Base-by-base conservation (phyloP, 2,329 filamentous ascomycete species). In the Elsinoe fawcettii region DNA sequence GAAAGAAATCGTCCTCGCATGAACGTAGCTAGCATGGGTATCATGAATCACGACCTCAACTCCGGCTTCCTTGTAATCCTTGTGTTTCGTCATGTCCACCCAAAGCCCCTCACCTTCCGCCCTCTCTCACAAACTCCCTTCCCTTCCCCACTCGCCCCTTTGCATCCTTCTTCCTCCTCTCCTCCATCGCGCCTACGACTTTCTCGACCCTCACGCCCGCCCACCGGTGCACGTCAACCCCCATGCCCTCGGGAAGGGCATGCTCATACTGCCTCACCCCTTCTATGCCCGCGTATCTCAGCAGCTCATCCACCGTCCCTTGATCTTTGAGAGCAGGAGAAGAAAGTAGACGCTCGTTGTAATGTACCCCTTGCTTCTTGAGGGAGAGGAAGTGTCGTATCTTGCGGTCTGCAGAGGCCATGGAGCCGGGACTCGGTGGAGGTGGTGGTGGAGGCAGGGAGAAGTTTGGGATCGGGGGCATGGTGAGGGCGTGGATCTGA, bases 321-420 rank as follows among this genome's bases (percentile, higher is more conserved):
- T 88, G 88, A 66, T 92, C 92, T 54, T 81, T 80, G 59, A 91
- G 74, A 6, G 86, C 82, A 0, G 80, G 72, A 0, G 85, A 87
- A 58, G 79, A 77, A 34, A 86, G 81, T 7, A 93, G 75, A 60
- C 86, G 84, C 64, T 83, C 77, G 69, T 93, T 91, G 76, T 92
- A 92, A 71, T 93, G 88, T 14, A 84, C 77, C 3, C 85, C 85
- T 61, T 85, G 82, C 66, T 82, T 83, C 73, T 93, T 93, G n/a
- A 92, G 77, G 46, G 82, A 77, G 0, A 92, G 79, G 63, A 93
- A 92, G 59, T 83, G 82, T 61, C 82, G 79, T 63, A 92, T 86
- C 64, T 89, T 90, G 63, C 80, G 78, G 53, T 80, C 84, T 11
- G 83, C 66, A 37, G 63, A 65, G 41, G 71, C 69, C 2, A 69